phyloP scores from a whole-genome alignment of 2,329 filamentous ascomycete genomes.

The Mollisia scopiformis region DNA sequence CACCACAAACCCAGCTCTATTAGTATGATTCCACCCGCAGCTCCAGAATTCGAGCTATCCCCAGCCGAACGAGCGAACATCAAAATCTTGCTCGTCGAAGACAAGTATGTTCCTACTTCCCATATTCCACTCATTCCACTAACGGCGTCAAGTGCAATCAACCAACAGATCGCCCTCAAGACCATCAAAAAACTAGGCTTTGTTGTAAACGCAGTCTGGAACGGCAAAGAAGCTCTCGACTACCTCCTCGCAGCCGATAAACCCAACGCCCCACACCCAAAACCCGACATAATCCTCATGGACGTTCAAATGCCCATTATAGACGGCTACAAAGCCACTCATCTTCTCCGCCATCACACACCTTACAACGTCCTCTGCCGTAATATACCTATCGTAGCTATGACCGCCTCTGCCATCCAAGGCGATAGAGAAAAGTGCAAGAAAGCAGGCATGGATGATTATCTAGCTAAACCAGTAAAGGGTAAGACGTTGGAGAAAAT shows the following conservation, averaged over 20 bases:
- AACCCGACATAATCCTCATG: slow-evolving; percentile 77
- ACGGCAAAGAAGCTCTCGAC: slow-evolving; percentile 77
- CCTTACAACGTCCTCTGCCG: slow-evolving; percentile 64
- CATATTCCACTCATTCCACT: background rate
- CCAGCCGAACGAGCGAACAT: slow-evolving; percentile 62
- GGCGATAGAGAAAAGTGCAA: slow-evolving; percentile 76
- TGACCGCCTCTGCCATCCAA: slow-evolving; percentile 79
- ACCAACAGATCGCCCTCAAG: slow-evolving; percentile 76
- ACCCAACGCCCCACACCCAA: slow-evolving; percentile 29
- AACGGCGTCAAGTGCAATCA: slow-evolving; percentile 53
- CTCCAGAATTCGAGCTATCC: slow-evolving; percentile 53
- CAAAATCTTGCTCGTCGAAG: slow-evolving; percentile 78
- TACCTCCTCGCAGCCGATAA: slow-evolving; percentile 62
- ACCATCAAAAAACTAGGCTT: slow-evolving; percentile 77
- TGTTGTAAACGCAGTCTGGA: slow-evolving; percentile 72
- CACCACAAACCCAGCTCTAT: slow-evolving; percentile 18
- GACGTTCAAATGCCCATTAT: slow-evolving; percentile 78
- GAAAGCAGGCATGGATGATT: slow-evolving; percentile 76
- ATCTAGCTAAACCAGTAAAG: slow-evolving; percentile 74
- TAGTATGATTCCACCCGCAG: slow-evolving; percentile 32
- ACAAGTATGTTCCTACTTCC: slow-evolving; percentile 60
- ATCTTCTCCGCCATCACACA: slow-evolving; percentile 68
- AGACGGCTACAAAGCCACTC: slow-evolving; percentile 78
- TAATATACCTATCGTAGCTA: slow-evolving; percentile 76
- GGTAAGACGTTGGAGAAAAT: slow-evolving; percentile 69